Evolutionary conservation across 2,329 filamentous ascomycete species (phyloP).

Genomic region (Trichoderma oligosporum): DNA sequence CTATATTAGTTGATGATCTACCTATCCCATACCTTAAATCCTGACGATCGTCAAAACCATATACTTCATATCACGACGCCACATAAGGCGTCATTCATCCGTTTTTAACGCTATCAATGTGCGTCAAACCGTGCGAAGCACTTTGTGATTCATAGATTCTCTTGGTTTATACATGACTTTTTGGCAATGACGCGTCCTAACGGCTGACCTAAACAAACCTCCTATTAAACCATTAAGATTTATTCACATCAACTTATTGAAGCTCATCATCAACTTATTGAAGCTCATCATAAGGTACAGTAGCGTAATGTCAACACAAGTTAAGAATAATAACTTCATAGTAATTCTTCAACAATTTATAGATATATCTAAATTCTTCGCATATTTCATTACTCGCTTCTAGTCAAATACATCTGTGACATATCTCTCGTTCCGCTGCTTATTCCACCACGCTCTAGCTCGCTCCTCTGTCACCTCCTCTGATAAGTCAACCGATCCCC

Average conservation of each 20-base stretch:
- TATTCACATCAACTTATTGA: too few relatives aligned
- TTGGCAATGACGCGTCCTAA: not conserved
- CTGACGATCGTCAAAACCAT: slow-evolving; percentile 1
- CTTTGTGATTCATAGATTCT: slow-evolving; percentile 12
- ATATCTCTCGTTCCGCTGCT: slow-evolving; percentile 51
- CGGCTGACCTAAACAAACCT: too few relatives aligned
- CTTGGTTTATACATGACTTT: not conserved
- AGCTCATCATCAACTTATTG: too few relatives aligned
- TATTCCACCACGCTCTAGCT: slow-evolving; percentile 47
- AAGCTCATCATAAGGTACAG: too few relatives aligned
- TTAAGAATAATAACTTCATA: not conserved
- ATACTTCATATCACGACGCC: slow-evolving; percentile 7
- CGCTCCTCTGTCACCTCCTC: slow-evolving; percentile 38
- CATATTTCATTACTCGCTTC: not conserved
- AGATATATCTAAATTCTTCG: too few relatives aligned
- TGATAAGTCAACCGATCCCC: slow-evolving; percentile 28
- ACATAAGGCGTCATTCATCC: not conserved
- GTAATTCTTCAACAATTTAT: too few relatives aligned
- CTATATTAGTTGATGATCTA: not conserved
- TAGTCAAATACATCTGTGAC: slow-evolving; percentile 60
- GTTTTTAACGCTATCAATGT: not conserved
- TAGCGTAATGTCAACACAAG: too few relatives aligned
- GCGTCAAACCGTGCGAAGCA: not conserved
- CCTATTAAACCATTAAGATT: too few relatives aligned
- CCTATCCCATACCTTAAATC: not conserved